Evolutionary conservation across 495 filamentous ascomycete genomes (phyloP), one percentile per base, ranked within the genome.

Genomic region (Annulohypoxylon nitens): DNA sequence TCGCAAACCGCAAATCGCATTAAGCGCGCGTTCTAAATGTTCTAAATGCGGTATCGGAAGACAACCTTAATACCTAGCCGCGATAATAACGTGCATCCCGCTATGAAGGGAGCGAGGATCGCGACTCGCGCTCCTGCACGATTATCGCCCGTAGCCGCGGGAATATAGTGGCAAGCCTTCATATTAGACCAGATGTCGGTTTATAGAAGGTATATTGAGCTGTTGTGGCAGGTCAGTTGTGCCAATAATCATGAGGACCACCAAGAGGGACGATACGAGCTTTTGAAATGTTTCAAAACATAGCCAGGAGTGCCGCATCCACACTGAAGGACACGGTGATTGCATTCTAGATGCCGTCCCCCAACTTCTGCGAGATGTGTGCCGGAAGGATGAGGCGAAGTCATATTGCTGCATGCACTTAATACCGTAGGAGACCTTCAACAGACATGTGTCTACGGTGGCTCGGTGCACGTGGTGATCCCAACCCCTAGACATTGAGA

Each of bases 311-410:
- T 34, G 12, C 39, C 25, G 33, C 23, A 51, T 34, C 62, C 43
- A 5, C 39, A 26, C 59, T 51, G 43, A 3, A 23, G 18, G 59
- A 51, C 20, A 25, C 11, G n/a, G 47, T 23, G 30, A 30, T 20
- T 60, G 26, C 9, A 50, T 51, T 63, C 63, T 47, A 54, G 58
- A 67, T 51, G 39, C 10, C n/a, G 8, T 16, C 5, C 58, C 64
- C 26, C 51, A 16, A 39, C 51, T 43, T 64, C 64, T 47, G 54
- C 60, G 54, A 61, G 45, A 20, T 53, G 23, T 25, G n/a, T 18
- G 23, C n/a, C 64, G 53, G 64, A 62, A 68, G 70, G 70, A 69
- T 64, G 63, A 69, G 70, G 70, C 70, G 70, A 26, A 59, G 70
- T 45, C 4, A 45, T 47, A 39, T 3, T 73, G 34, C 43, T 60